Evolutionary conservation across 1,284 basidiomycete genomes (phyloP).

Genomic region (Papiliotrema laurentii): DNA sequence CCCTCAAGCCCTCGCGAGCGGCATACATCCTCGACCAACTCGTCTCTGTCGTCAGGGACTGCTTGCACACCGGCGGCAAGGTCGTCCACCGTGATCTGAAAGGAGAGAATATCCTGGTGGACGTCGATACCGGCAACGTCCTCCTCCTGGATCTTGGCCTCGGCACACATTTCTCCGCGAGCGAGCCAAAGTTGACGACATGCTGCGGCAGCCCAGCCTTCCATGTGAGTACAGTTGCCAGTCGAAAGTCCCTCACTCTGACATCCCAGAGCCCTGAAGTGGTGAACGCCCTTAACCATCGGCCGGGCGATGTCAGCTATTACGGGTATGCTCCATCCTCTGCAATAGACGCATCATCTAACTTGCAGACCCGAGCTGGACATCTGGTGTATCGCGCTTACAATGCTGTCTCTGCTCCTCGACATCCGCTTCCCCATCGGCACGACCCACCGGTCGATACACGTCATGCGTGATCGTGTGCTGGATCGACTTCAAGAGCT

Average conservation of each 20-base stretch:
- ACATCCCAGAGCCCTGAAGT: slow-evolving; percentile 53
- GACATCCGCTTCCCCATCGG: slow-evolving; percentile 55
- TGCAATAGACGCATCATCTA: background rate
- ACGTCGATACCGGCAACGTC: slow-evolving; percentile 44
- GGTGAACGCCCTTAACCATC: slow-evolving; percentile 51
- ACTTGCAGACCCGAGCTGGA: slow-evolving; percentile 55
- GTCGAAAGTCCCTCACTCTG: background rate
- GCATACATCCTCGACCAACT: slow-evolving; percentile 54
- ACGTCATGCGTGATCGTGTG: slow-evolving; percentile 50
- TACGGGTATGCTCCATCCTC: slow-evolving; percentile 37
- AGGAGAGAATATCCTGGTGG: slow-evolving; percentile 44
- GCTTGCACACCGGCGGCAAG: slow-evolving; percentile 52
- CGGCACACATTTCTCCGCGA: slow-evolving; percentile 55
- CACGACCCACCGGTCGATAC: slow-evolving; percentile 50
- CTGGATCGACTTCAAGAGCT: slow-evolving; percentile 50
- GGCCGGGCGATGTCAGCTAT: slow-evolving; percentile 52
- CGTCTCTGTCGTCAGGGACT: slow-evolving; percentile 52
- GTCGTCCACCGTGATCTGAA: slow-evolving; percentile 58
- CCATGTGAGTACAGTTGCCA: slow-evolving; percentile 33
- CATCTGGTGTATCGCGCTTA: slow-evolving; percentile 56
- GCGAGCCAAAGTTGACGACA: slow-evolving; percentile 54
- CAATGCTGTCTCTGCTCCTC: slow-evolving; percentile 52
- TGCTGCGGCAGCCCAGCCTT: slow-evolving; percentile 56
- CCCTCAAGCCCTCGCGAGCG: slow-evolving; percentile 49
- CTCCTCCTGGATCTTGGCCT: slow-evolving; percentile 55